Conservation (phyloP, 768 basidiomycete species). For the Serpula lacrymans region DNA sequence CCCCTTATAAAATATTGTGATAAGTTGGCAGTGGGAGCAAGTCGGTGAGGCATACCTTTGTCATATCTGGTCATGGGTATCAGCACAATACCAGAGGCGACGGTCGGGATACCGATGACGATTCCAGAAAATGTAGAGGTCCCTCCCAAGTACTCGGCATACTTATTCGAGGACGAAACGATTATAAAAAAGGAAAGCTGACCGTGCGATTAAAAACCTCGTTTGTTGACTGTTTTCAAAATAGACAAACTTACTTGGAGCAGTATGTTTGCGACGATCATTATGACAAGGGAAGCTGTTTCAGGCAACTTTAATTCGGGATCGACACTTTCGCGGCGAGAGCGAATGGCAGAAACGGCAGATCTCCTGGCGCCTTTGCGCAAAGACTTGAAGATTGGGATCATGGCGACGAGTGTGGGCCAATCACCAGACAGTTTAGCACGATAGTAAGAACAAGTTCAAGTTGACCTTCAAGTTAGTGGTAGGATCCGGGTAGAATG, state of each 20-base stretch:
- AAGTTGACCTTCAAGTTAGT: no score
- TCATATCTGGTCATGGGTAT: conserved; percentile 55
- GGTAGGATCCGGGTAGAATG: no score
- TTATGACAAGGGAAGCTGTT: conserved; percentile 40
- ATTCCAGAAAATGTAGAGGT: conserved; percentile 69
- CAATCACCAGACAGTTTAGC: no score
- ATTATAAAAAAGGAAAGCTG: conserved; percentile 69
- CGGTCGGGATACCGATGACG: conserved; percentile 62
- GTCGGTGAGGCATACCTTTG: conserved; percentile 37
- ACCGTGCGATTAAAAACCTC: neutral
- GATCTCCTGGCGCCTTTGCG: no score
- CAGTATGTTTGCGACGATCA: conserved; percentile 40
- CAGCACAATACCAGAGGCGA: conserved; percentile 56
- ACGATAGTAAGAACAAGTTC: no score
- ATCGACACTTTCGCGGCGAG: no score
- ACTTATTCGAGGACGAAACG: conserved; percentile 62
- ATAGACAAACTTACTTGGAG: conserved; percentile 37
- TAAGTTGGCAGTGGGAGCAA: neutral
- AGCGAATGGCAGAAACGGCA: no score
- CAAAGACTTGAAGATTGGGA: no score
- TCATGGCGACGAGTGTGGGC: no score
- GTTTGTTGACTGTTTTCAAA: neutral
- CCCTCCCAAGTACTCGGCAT: conserved; percentile 61
- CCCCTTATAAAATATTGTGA: conserved; percentile 34
- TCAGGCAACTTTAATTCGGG: conserved; percentile 49